Percentiles rank a stretch among this genome's conserved stretches.
Evolutionary conservation across 768 basidiomycete genomes (phyloP).

Genomic region (Naganishia vishniacii): DNA sequence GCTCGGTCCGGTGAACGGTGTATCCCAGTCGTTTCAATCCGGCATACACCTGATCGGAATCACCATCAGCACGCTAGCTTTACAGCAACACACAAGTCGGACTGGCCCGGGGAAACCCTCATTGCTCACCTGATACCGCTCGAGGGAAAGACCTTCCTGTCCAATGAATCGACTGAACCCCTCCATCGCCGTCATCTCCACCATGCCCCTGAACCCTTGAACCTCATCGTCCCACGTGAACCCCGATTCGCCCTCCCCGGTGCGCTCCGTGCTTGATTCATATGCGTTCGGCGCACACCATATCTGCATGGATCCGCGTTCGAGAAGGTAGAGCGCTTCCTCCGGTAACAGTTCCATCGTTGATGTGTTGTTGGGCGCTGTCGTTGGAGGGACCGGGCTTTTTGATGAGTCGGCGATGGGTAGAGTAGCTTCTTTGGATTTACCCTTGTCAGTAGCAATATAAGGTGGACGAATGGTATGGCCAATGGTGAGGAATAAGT

Average conservation of each 20-base stretch:
- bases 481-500: constrained; percentile 74
- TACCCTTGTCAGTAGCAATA: constrained; percentile 16
- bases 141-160: constrained; percentile 66
- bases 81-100: too few species aligned
- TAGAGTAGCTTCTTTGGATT: constrained; percentile 25
- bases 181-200: constrained; percentile 78
- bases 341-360: constrained; percentile 84
- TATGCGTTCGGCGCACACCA: constrained; percentile 28
- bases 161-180: constrained; percentile 82
- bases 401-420: too few species aligned
- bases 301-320: constrained; percentile 70
- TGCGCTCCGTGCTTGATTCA: constrained; percentile 32
- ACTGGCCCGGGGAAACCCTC: too few species aligned
- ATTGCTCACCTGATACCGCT: constrained; percentile 74
- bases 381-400: too few species aligned
- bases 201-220: constrained; percentile 34
- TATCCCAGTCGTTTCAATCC: constrained; percentile 91
- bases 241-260: constrained; percentile 46
- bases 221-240: constrained; percentile 49
- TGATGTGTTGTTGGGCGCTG: not conserved
- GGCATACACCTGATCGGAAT: constrained; percentile 66
- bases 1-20: constrained; percentile 68
- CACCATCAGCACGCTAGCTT: not conserved
- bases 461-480: constrained; percentile 59
- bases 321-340: constrained; percentile 87